Conservation (phyloP, 345 rosid species). For the Erucastrum elatum region DNA sequence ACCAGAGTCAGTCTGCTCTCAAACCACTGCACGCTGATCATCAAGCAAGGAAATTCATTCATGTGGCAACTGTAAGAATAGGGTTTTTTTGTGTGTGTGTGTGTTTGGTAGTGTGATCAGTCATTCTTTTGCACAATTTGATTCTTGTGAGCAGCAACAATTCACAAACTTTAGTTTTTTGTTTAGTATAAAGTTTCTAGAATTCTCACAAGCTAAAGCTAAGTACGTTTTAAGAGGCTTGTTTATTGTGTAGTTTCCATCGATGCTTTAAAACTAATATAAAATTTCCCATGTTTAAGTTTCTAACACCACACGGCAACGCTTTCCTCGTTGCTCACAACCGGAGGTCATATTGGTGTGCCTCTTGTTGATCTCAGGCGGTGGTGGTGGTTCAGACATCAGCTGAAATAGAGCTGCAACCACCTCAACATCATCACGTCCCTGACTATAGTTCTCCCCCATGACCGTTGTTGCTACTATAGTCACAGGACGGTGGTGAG, state of each 20-base stretch:
- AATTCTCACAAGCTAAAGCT: background rate
- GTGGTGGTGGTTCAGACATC: background rate
- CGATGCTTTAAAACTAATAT: background rate
- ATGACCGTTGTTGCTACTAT: background rate
- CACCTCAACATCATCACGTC: background rate
- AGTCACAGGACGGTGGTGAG: background rate
- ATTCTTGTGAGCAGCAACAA: slow-evolving; percentile 13
- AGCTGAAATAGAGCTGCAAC: background rate
- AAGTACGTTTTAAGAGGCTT: background rate
- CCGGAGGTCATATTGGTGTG: background rate
- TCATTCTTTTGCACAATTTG: slow-evolving; percentile 36
- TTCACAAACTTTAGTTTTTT: background rate
- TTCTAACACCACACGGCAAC: background rate
- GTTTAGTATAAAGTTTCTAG: background rate
- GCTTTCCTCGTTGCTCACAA: background rate
- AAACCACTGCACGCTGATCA: slow-evolving; percentile 31
- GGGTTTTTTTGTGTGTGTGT: slow-evolving; percentile 16
- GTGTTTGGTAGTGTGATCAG: background rate
- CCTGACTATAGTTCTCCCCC: background rate
- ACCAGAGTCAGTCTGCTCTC: slow-evolving; percentile 33
- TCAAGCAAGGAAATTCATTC: background rate
- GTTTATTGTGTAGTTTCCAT: slow-evolving; percentile 2
- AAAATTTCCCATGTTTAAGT: background rate
- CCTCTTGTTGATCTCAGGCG: background rate
- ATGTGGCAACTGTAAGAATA: background rate